phyloP scores from a whole-genome alignment of 2,329 filamentous ascomycete genomes.

The Sphaerulina vaccinii region DNA sequence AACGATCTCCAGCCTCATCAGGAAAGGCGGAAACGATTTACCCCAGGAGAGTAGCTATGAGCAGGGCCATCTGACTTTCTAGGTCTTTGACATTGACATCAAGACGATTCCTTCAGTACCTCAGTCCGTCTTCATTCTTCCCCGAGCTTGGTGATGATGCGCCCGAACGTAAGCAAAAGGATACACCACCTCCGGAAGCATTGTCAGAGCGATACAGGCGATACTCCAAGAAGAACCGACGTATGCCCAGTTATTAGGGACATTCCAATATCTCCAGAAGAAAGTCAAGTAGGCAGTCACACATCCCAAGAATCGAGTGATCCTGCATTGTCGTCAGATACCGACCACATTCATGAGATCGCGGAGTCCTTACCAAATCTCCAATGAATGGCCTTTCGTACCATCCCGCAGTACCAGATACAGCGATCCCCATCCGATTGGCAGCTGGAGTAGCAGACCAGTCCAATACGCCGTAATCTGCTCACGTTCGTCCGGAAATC shows the following conservation, averaged over 20 bases:
- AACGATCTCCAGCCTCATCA: too few relatives aligned
- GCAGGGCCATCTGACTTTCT: too few relatives aligned
- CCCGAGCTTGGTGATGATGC: conserved; percentile 1
- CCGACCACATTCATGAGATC: background rate
- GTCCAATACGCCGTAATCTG: conserved; percentile 45
- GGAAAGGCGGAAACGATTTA: too few relatives aligned
- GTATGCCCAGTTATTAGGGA: conserved; percentile 42
- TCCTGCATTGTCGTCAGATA: conserved; percentile 28
- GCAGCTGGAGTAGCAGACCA: conserved; percentile 39
- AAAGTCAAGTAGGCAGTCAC: conserved; percentile 42
- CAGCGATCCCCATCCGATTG: conserved; percentile 41
- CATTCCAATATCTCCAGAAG: conserved; percentile 42
- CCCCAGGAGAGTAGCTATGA: too few relatives aligned
- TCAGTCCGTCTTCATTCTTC: background rate
- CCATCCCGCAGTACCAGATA: conserved; percentile 34
- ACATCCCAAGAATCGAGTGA: conserved; percentile 42
- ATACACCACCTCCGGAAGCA: conserved; percentile 42
- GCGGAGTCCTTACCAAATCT: conserved; percentile 39
- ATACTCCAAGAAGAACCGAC: conserved; percentile 39
- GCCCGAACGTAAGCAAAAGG: conserved; percentile 43
- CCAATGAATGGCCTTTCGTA: conserved; percentile 41
- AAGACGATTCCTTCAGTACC: too few relatives aligned
- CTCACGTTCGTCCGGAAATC: conserved; percentile 42
- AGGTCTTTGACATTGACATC: too few relatives aligned
- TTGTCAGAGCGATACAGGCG: conserved; percentile 38